Evolutionary conservation across 495 filamentous ascomycete genomes (phyloP).

Genomic region (Talaromyces adpressus): DNA sequence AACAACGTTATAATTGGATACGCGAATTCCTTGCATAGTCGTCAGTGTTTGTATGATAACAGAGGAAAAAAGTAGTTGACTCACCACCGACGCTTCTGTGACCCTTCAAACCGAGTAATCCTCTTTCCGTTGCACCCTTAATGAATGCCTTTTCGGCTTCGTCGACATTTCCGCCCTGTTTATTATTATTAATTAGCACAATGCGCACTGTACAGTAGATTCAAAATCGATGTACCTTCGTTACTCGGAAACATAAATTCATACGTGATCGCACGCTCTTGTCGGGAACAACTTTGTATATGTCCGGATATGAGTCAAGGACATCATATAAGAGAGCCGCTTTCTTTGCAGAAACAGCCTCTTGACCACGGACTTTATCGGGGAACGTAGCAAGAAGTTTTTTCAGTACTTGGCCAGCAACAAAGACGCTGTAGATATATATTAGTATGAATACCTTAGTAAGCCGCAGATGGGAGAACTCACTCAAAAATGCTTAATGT

Average conservation of each 20-base stretch:
- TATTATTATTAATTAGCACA: not conserved
- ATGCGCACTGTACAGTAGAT: not conserved
- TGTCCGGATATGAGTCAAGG: constrained; percentile 61
- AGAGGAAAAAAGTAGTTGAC: constrained; percentile 33
- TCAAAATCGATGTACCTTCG: constrained; percentile 23
- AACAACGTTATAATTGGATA: constrained; percentile 53
- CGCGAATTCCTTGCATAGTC: constrained; percentile 13
- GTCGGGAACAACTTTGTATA: constrained; percentile 68
- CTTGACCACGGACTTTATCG: constrained; percentile 61
- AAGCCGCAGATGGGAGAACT: constrained; percentile 6
- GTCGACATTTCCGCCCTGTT: constrained; percentile 39
- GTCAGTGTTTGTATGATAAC: constrained; percentile 6
- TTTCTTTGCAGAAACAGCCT: constrained; percentile 65
- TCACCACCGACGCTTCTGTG: constrained; percentile 76
- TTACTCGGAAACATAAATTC: constrained; percentile 87
- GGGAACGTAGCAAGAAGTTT: constrained; percentile 52
- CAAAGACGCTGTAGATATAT: constrained; percentile 53
- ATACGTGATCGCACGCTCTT: constrained; percentile 71
- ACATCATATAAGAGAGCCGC: constrained; percentile 64
- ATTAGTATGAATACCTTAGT: not conserved
- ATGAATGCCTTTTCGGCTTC: constrained; percentile 74
- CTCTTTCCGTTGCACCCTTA: constrained; percentile 54
- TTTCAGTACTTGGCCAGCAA: constrained; percentile 78
- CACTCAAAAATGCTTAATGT: constrained; percentile 88
- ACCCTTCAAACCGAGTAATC: constrained; percentile 69